These are phyloP conservation scores for Proteromonas lacertae DNA, from an alignment of 352 stramenopile genomes.

Conservation along the genomic window DNA sequence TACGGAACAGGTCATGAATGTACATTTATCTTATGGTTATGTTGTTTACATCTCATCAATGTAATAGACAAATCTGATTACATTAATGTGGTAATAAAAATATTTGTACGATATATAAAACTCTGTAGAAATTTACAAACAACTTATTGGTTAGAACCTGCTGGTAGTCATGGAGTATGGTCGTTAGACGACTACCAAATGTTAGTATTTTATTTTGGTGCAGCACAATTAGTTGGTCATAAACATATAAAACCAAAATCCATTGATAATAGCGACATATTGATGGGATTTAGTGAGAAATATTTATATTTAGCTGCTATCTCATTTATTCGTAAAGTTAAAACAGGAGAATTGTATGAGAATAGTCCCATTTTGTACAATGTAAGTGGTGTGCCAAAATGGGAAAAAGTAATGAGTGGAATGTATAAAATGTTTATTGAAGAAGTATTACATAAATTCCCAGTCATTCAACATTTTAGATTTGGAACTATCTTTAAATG, in stretches of 20 bases:
- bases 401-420: slow-evolving; percentile 45
- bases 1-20: slow-evolving; percentile 94
- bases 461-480: slow-evolving; percentile 86
- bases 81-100: slow-evolving; percentile 29
- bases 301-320: slow-evolving; percentile 67
- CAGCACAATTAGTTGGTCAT: slow-evolving; percentile 50
- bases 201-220: slow-evolving; percentile 84
- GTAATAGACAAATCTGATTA: not conserved
- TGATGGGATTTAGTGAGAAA: slow-evolving; percentile 22
- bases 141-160: slow-evolving; percentile 85
- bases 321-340: slow-evolving; percentile 51
- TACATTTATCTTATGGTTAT: slow-evolving; percentile 49
- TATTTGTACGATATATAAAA: slow-evolving; percentile 65
- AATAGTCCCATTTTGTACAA: slow-evolving; percentile 65
- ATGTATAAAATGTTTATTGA: slow-evolving; percentile 57
- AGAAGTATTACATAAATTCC: slow-evolving; percentile 86
- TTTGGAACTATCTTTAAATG: slow-evolving; percentile 29
- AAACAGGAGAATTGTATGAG: slow-evolving; percentile 49
- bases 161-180: slow-evolving; percentile 90
- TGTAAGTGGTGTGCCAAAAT: slow-evolving; percentile 40
- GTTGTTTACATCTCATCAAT: not conserved
- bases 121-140: slow-evolving; percentile 66
- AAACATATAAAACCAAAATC: slow-evolving; percentile 22
- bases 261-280: slow-evolving; percentile 27
- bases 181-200: slow-evolving; percentile 95